Conservation (phyloP, 257 asterid species). For the Rehmannia glutinosa region DNA sequence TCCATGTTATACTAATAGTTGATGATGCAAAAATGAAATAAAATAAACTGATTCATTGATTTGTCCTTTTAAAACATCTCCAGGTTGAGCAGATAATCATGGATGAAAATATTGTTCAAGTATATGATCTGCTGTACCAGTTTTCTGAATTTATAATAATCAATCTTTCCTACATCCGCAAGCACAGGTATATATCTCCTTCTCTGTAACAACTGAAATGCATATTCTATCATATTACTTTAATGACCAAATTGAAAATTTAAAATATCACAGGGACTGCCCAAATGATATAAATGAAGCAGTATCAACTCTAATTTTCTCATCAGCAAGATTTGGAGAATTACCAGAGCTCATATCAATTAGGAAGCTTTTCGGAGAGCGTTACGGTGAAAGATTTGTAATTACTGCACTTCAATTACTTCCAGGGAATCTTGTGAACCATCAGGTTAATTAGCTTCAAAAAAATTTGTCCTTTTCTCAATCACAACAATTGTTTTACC, state of each 20-base stretch:
- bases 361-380: constrained; percentile 56
- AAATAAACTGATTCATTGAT: too few relatives aligned
- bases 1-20: too few relatives aligned
- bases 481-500: neutral
- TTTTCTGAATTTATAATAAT: constrained; percentile 55
- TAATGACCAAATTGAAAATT: neutral
- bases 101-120: constrained; percentile 49
- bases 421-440: constrained; percentile 64
- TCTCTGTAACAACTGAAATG: neutral
- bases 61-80: too few relatives aligned
- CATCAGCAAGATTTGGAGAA: constrained; percentile 78
- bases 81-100: constrained; percentile 71
- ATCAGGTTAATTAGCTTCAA: constrained; percentile 41
- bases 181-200: constrained; percentile 40
- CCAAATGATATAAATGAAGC: constrained; percentile 76
- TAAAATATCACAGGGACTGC: constrained; percentile 49
- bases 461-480: neutral
- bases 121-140: constrained; percentile 56
- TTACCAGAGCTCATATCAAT: constrained; percentile 62
- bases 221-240: neutral
- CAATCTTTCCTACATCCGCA: constrained; percentile 58
- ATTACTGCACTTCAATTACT: constrained; percentile 50
- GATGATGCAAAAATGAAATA: too few relatives aligned
- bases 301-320: constrained; percentile 61
- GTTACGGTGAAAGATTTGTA: constrained; percentile 57